Evolutionary conservation across 1,284 basidiomycete genomes (phyloP), one percentile per base, ranked within the genome.

Genomic region (Marasmius oreades): DNA sequence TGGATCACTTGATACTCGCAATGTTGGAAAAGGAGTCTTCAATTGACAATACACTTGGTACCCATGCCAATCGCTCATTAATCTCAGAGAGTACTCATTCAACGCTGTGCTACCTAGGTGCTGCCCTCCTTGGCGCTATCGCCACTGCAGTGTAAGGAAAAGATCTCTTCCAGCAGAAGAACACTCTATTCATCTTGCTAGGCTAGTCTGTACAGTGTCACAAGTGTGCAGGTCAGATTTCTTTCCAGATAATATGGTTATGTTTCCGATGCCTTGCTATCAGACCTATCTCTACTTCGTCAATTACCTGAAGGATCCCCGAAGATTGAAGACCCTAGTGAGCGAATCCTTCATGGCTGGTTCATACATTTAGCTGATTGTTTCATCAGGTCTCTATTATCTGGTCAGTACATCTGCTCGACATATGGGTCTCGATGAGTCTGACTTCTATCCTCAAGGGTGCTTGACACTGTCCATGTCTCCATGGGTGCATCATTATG

Each of bases 241-340:
- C 23, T 24, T 5, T 46, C 23, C 23, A 46, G 14, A 23, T 24
- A 20, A 16, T 44, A 6, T 11, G 6, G 16, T 48, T 18, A 24
- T 20, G 11, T 22, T 33, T n/a, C 4, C 18, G 22, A 18, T 10
- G 23, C n/a, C n/a, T n/a, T n/a, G 18, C 37, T 20, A 42, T 45
- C 4, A 62, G 62, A 64, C 62, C n/a, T 63, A 62, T 47, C 50
- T 66, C 20, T 66, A 65, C 52, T 67, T 59, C 45, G 50, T 62
- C 20, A 55, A 61, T 48, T 67, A 66, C 54, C 61, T 63, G 5
- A 62, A 62, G 2, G 65, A 66, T 39, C 23, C 47, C 7, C 18
- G 24, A 2, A 37, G 34, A 28, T 39, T 56, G 11, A 63, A 61
- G 53, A 5, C 44, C 10, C 45, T 66, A 52, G 65, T 65, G 20